A percentile compares a stretch with the other conserved stretches of the same genome.
These are phyloP conservation scores for Begonia peltatifolia DNA, from an alignment of 306 rosid species.

Conservation along the genomic window DNA sequence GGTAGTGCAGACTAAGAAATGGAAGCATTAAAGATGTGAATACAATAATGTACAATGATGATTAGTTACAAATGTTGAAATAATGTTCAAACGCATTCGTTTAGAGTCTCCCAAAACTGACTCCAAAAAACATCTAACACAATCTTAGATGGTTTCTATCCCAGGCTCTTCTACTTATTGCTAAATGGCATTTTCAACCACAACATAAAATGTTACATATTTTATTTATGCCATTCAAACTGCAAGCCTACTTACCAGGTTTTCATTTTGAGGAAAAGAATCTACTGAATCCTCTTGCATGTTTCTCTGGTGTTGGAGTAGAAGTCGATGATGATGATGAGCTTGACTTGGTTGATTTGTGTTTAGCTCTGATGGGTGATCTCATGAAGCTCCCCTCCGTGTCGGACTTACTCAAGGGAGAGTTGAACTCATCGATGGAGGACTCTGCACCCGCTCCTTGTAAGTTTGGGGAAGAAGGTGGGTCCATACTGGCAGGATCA, in stretches of 20 bases:
- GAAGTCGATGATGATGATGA: slow-evolving; percentile 54
- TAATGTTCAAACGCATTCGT: slow-evolving; percentile 24
- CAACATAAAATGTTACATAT: slow-evolving; percentile 2
- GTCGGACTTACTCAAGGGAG: slow-evolving; percentile 48
- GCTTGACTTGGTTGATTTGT: slow-evolving; percentile 60
- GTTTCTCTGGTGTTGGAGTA: slow-evolving; percentile 80
- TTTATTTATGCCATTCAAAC: slow-evolving; percentile 12
- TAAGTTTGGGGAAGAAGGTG: slow-evolving; percentile 22
- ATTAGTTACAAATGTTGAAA: slow-evolving; percentile 39
- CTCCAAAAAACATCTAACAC: slow-evolving; percentile 16
- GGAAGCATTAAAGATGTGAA: too few species aligned
- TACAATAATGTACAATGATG: slow-evolving; percentile 13
- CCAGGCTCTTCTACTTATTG: slow-evolving; percentile 25
- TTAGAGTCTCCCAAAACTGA: slow-evolving; percentile 29
- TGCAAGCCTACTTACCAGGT: slow-evolving; percentile 43
- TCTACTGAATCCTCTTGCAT: slow-evolving; percentile 71
- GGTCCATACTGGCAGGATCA: slow-evolving; percentile 37
- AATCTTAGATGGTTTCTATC: slow-evolving; percentile 11
- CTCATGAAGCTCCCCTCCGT: slow-evolving; percentile 33
- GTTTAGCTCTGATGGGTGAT: slow-evolving; percentile 47
- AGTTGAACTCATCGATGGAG: slow-evolving; percentile 33
- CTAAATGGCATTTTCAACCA: slow-evolving; percentile 12
- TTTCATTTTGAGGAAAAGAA: slow-evolving; percentile 87
- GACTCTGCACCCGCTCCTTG: slow-evolving; percentile 41
- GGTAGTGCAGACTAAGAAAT: too few species aligned